Evolutionary conservation across 805 yeast genomes (phyloP).

Genomic region (Kluyveromyces siamensis): DNA sequence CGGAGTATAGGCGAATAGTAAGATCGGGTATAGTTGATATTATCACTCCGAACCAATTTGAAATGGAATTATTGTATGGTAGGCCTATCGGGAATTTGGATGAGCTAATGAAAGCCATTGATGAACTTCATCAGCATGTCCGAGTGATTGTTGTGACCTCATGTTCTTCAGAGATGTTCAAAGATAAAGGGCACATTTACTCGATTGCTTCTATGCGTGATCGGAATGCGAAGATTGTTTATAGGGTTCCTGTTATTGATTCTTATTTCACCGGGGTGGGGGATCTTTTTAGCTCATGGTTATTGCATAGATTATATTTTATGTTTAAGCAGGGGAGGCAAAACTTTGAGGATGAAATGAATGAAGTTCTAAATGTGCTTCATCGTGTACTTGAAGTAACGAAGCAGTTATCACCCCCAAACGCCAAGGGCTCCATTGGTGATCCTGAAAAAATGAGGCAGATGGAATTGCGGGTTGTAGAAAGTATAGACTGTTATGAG

Average conservation of each 20-base stretch:
- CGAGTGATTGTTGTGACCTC: constrained; percentile 22
- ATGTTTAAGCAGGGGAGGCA: constrained; percentile 4
- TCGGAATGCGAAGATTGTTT: constrained; percentile 14
- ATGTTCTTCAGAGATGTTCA: constrained; percentile 13
- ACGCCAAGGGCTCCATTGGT: constrained; percentile 39
- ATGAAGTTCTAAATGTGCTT: constrained; percentile 26
- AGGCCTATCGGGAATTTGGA: constrained; percentile 33
- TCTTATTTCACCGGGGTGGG: constrained; percentile 95
- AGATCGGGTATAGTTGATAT: constrained; percentile 46
- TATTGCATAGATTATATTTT: constrained; percentile 51
- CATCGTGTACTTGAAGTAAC: constrained; percentile 24
- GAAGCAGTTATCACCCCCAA: constrained; percentile 12
- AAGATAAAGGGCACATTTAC: constrained; percentile 26
- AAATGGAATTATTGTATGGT: constrained; percentile 63
- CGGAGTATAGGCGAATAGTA: constrained; percentile 45
- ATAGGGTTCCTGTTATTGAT: constrained; percentile 49
- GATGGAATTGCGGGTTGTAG: constrained; percentile 63
- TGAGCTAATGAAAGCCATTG: constrained; percentile 39
- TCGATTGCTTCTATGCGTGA: constrained; percentile 37
- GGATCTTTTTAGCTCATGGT: constrained; percentile 74
- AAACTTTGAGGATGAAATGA: constrained; percentile 17
- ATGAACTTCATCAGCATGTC: constrained; percentile 34
- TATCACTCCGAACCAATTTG: constrained; percentile 88
- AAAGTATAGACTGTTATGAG: constrained; percentile 38
- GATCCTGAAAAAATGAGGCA: constrained; percentile 52